phyloP scores from a whole-genome alignment of 1,284 basidiomycete genomes.

The Fomes fomentarius region DNA sequence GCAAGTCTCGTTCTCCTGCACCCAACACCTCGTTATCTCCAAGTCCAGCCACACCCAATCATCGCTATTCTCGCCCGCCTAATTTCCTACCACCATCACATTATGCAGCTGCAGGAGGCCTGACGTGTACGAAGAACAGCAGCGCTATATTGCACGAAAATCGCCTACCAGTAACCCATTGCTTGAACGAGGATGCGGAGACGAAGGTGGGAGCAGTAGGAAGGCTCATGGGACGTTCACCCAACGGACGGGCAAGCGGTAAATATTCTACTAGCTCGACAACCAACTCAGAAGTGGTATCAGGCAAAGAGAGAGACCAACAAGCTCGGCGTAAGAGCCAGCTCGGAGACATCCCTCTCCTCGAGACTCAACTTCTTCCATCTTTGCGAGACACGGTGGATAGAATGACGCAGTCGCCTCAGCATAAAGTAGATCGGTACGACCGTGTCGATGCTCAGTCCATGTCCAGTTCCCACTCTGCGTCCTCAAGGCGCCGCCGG shows the following conservation, averaged over 20 bases:
- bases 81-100: conserved; percentile 63
- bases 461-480: not conserved
- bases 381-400: conserved; percentile 71
- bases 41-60: not conserved
- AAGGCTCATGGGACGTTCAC: conserved; percentile 18
- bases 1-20: conserved; percentile 29
- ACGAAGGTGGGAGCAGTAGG: not conserved
- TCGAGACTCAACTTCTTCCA: conserved; percentile 67
- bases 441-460: conserved; percentile 1
- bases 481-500: not conserved
- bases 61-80: conserved; percentile 30
- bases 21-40: conserved; percentile 3
- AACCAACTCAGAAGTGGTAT: conserved; percentile 15
- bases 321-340: conserved; percentile 45
- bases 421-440: conserved; percentile 3
- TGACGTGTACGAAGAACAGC: conserved; percentile 25
- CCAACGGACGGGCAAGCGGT: conserved; percentile 7
- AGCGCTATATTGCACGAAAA: too few relatives aligned
- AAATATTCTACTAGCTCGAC: conserved; percentile 27
- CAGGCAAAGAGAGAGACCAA: conserved; percentile 22
- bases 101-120: conserved; percentile 64
- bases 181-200: not conserved
- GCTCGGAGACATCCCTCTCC: conserved; percentile 52
- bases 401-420: conserved; percentile 57
- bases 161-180: too few relatives aligned